These are phyloP conservation scores for Lupinus albus DNA, from an alignment of 306 rosid genomes.

Conservation along the genomic window DNA sequence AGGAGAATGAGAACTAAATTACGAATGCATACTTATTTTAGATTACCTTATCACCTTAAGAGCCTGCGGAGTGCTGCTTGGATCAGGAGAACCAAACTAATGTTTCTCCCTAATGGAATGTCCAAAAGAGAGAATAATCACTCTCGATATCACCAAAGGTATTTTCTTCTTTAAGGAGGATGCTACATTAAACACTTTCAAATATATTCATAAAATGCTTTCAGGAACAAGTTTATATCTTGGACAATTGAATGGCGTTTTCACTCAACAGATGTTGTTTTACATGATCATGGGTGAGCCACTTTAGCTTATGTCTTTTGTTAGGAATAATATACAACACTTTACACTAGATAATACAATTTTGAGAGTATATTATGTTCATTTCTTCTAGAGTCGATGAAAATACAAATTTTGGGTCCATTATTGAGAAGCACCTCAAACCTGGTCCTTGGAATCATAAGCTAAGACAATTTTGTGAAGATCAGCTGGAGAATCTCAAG, in stretches of 20 bases:
- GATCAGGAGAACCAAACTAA: constrained; percentile 62
- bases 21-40: constrained; percentile 50
- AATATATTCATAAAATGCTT: constrained; percentile 34
- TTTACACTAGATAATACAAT: constrained; percentile 23
- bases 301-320: constrained; percentile 1
- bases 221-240: constrained; percentile 74
- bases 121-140: constrained; percentile 73
- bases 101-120: constrained; percentile 82
- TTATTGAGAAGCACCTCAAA: constrained; percentile 64
- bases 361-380: constrained; percentile 33
- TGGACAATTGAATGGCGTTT: constrained; percentile 95
- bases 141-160: constrained; percentile 73
- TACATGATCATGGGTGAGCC: constrained; percentile 78
- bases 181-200: background rate
- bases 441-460: constrained; percentile 80
- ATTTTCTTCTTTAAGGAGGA: constrained; percentile 14
- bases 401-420: constrained; percentile 53
- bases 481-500: constrained; percentile 60
- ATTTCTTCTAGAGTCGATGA: constrained; percentile 63
- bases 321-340: background rate
- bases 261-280: constrained; percentile 62
- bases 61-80: constrained; percentile 60
- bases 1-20: constrained; percentile 66
- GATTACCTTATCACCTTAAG: constrained; percentile 59
- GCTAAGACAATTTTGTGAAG: constrained; percentile 62